Evolutionary conservation across 352 stramenopile genomes (phyloP), one percentile per base, ranked within the genome.

Genomic region (Phytophthora ramorum): DNA sequence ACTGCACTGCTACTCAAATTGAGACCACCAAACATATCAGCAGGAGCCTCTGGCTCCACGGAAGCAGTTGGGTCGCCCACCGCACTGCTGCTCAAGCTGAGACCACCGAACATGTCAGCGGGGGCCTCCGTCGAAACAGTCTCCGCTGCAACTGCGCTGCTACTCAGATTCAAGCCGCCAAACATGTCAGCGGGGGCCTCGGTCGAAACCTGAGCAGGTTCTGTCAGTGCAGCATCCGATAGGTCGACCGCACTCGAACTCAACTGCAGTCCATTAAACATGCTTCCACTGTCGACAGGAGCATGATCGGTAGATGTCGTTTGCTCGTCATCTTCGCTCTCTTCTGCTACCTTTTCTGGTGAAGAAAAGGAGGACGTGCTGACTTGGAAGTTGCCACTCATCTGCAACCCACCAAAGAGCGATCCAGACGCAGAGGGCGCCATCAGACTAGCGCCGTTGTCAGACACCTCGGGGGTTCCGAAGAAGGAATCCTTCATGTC

Each of bases 401-500:
- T 58, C 13, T 89, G 64, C 24, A 90, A 45, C 4, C 75, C 72
- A 5, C 69, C 73, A 59, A 87, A 86, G 30, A 88, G 47, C 17
- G 58, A 81, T 30, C 58, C 61, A 57, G 69, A 70, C 3, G 61
- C 66, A 32, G 66, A 76, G 4, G 60, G 61, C 7, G 65, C 55
- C 30, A 66, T 26, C 26, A 76, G 17, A 55, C 65, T 72, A 7
- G 58, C 48, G 7, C 44, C 57, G 22, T 64, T 49, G 3, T 58
- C 41, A 14, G 28, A 30, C 13, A 53, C 38, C 24, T 69, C 45
- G 24, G 66, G 63, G 7, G 66, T 71, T 2, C 78, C 79, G 37
- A 87, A 87, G 56, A 87, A 81, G 28, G 77, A 86, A 20, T 85
- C 76, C 35, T 76, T 81, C 73, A 81, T 76, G 48, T 61, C 52